Conservation (phyloP, 2,329 filamentous ascomycete species). For the Penicillium sp. region DNA sequence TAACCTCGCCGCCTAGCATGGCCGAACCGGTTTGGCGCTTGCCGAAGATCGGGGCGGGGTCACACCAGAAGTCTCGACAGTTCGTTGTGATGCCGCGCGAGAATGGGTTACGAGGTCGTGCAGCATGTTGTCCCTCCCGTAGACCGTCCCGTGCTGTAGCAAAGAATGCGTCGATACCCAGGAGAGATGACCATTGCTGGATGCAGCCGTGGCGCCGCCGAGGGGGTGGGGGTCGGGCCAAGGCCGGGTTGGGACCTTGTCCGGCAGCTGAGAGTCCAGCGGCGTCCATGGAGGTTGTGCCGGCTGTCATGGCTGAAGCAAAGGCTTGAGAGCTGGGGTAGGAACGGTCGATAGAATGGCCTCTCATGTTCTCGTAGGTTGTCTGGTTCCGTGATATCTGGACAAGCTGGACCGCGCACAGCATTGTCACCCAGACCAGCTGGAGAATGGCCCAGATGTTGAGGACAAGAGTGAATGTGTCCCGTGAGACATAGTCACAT, state of each 20-base stretch:
- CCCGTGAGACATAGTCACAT: constrained; percentile 77
- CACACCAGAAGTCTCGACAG: constrained; percentile 96
- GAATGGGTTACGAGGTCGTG: constrained; percentile 76
- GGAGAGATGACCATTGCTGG: constrained; percentile 78
- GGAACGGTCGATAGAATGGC: constrained; percentile 65
- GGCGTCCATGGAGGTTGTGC: constrained; percentile 66
- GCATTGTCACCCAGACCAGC: constrained; percentile 95
- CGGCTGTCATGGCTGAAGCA: constrained; percentile 71
- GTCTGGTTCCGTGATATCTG: constrained; percentile 93
- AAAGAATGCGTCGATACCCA: constrained; percentile 92
- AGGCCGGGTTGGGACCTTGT: constrained; percentile 64
- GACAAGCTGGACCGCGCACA: constrained; percentile 88
- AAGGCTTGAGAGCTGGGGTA: constrained; percentile 62
- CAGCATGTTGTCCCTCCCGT: constrained; percentile 49
- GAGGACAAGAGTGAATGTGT: constrained; percentile 82
- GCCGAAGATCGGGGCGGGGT: constrained; percentile 80
- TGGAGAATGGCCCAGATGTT: constrained; percentile 81
- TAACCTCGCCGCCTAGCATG: constrained; percentile 73
- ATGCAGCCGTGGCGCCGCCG: constrained; percentile 64
- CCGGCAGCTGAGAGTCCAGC: constrained; percentile 71
- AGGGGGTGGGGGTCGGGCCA: constrained; percentile 56
- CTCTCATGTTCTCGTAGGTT: constrained; percentile 95
- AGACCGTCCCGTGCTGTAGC: constrained; percentile 82
- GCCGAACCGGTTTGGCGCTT: constrained; percentile 74
- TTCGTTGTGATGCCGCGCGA: constrained; percentile 82